Base-by-base conservation (phyloP, 352 stramenopile species). In the Phytophthora niederhauseri region DNA sequence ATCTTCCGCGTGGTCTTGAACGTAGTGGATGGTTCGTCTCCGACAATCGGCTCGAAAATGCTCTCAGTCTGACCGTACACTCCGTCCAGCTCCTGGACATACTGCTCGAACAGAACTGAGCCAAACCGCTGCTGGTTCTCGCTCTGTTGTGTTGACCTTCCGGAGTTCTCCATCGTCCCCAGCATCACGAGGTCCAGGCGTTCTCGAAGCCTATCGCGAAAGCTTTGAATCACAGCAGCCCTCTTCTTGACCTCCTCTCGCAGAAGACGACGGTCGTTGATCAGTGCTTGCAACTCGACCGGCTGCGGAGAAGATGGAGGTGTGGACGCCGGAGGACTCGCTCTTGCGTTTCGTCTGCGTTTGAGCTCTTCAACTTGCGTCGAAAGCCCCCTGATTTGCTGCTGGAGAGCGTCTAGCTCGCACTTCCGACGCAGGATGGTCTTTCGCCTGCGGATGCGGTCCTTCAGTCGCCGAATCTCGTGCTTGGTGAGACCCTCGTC, bases 371-470 rank as follows among this genome's bases (percentile, higher is more conserved):
- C 46, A 15, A 64, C 19, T 20, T 62, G 62, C 12, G 48, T 57
- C 0, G 46, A 59, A 7, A 69, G 36, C 3, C 64, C n/a, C 1
- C 20, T 11, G 15, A 69, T 64, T 38, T 69, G 19, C 45, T 8
- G 17, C 3, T 20, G 4, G 4, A 69, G 36, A 30, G 45, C 53
- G 15, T 64, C 17, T 24, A 26, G 46, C 46, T 69, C 62, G 7
- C 31, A 55, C 1, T 54, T 69, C n/a, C 62, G 62, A 6, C 62
- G 62, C 2, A 46, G 2, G 8, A 30, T 58, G 7, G 31, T 34
- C 26, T 48, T 58, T 7, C 31, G 62, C 31, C 62, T 8, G 17
- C 62, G 62, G 19, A 69, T 69, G 9, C 62, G 62, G 48, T 64
- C 62, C 22, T 53, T 60, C 31, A 59, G 24, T 64, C 53, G 38